phyloP scores from a whole-genome alignment of 495 filamentous ascomycete species.

The Thermochaetoides thermophila region DNA sequence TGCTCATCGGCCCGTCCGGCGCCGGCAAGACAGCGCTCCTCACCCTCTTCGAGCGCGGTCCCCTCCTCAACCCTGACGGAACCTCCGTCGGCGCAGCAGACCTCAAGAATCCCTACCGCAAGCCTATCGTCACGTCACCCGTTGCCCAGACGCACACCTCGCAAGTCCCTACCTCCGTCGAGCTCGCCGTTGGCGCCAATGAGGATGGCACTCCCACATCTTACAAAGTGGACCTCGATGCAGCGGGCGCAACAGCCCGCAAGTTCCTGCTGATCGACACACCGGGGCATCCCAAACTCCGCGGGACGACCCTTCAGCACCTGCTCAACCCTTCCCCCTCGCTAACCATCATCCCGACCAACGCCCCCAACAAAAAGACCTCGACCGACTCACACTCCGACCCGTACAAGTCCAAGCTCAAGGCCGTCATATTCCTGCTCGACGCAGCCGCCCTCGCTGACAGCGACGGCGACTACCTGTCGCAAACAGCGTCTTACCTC shows the following conservation, averaged over 20 bases:
- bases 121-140: not conserved
- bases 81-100: not conserved
- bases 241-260: constrained; percentile 39
- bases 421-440: constrained; percentile 74
- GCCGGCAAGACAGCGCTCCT: constrained; percentile 81
- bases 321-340: constrained; percentile 50
- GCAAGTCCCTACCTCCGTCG: constrained; percentile 56
- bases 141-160: constrained; percentile 46
- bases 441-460: constrained; percentile 64
- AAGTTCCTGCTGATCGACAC: constrained; percentile 75
- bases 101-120: not conserved
- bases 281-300: constrained; percentile 88
- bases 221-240: constrained; percentile 40
- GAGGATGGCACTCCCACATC: constrained; percentile 34
- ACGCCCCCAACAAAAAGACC: constrained; percentile 32
- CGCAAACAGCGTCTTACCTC: constrained; percentile 42
- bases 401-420: constrained; percentile 32
- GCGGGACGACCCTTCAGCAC: constrained; percentile 37
- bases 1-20: constrained; percentile 72
- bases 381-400: constrained; percentile 39
- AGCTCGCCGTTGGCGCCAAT: constrained; percentile 48
- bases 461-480: constrained; percentile 27
- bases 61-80: constrained; percentile 2
- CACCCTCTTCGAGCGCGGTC: constrained; percentile 44
- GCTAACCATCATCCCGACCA: constrained; percentile 35